Evolutionary conservation across 192 early-diverging fungal genomes (phyloP), one percentile per base, ranked within the genome.

Genomic region (Backusella australiensis): DNA sequence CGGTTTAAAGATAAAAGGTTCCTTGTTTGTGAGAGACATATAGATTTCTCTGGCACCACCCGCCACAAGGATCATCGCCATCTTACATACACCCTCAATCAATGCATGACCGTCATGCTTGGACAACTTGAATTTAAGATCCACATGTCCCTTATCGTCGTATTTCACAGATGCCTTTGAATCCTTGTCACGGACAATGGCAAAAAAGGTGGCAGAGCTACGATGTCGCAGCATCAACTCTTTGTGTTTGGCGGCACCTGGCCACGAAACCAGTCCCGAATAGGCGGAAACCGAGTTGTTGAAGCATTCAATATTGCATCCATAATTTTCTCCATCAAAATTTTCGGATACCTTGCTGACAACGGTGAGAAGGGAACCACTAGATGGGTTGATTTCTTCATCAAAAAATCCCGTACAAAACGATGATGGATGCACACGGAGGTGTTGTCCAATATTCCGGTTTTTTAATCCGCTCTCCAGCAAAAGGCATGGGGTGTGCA

Each of bases 301-400:
- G 21, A 84, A 81, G 19, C 89, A 85, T 68, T 94, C 92, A 26
- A 95, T 77, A 73, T 86, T 86, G 71, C 85, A 83, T 6, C 94
- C 94, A 73, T 91, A 93, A 32, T 89, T 81, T 19, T 85, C 44
- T 9, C 91, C 90, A 72, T 91, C 87, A 0, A 79, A 72, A 66
- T 93, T 86, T 41, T 90, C 89, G 1, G 78, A 82, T 1, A 84
- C 86, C 12, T 80, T 83, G 34, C 81, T 76, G 19, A 94, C 81
- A n/a, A 90, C 83, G 6, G 91, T 93, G 88, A 94, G 89, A 44
- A 92, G 90, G 7, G 89, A 82, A 8, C 89, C 89, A 66, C 79
- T 72, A 38, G 88, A 87, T 8, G 73, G 71, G 21, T 91, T 79
- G 14, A 91, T 63, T 3, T 75, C 70, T 39, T 83, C 75, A 56